Evolutionary conservation across 768 basidiomycete genomes (phyloP).

Genomic region (Phanerochaete sordida): DNA sequence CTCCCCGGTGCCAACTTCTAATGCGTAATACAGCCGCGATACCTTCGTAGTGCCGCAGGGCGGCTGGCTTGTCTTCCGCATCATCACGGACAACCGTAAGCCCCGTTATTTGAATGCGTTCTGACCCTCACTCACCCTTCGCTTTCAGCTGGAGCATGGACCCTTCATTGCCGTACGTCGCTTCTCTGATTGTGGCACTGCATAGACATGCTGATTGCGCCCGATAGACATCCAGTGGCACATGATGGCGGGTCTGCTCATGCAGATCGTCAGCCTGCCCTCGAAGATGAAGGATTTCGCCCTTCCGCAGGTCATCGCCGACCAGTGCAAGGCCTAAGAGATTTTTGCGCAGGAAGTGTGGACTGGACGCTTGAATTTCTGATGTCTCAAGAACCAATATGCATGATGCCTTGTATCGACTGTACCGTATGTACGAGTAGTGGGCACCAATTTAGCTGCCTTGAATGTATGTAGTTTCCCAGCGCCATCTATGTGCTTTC

Average conservation of each 20-base stretch:
- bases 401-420: no score
- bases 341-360: no score
- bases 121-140: neutral
- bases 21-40: conserved; percentile 28
- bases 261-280: conserved; percentile 38
- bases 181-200: neutral
- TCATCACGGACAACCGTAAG: conserved; percentile 36
- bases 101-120: neutral
- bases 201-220: no score
- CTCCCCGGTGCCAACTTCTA: neutral
- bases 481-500: no score
- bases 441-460: no score
- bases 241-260: conserved; percentile 33
- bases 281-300: conserved; percentile 22
- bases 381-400: no score
- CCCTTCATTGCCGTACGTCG: conserved; percentile 39
- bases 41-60: conserved; percentile 38
- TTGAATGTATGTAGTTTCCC: no score
- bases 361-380: no score
- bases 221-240: conserved; percentile 7
- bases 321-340: no score
- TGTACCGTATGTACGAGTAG: no score
- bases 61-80: conserved; percentile 36
- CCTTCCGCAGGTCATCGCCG: no score
- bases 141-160: conserved; percentile 34